Evolutionary conservation across 2,329 filamentous ascomycete genomes (phyloP).

Genomic region (Cladophialophora bantiana): DNA sequence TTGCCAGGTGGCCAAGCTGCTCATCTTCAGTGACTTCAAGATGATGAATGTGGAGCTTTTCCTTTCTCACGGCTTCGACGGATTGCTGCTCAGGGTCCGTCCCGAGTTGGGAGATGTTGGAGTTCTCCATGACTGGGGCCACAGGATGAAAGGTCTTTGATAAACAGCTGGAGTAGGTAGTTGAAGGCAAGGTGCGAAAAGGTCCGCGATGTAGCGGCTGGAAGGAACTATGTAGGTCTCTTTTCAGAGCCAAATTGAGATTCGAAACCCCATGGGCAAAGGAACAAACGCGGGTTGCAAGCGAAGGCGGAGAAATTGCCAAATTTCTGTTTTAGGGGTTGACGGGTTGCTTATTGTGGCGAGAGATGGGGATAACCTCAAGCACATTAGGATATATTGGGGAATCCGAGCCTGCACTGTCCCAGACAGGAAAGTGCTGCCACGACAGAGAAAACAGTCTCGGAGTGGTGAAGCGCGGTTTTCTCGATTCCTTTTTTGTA

Average conservation of each 20-base stretch:
- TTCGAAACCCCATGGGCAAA: neutral
- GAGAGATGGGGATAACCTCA: neutral
- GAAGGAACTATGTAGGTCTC: neutral
- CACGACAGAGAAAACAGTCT: neutral
- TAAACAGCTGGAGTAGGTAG: neutral
- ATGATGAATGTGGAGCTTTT: conserved; percentile 3
- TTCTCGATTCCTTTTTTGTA: neutral
- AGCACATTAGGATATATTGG: neutral
- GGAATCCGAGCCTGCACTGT: neutral
- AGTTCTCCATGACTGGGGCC: neutral
- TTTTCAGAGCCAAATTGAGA: neutral
- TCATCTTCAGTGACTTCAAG: conserved; percentile 5
- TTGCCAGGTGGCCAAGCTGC: conserved; percentile 10
- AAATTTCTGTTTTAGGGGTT: neutral
- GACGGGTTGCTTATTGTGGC: neutral
- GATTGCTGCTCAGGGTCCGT: neutral
- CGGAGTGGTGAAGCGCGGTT: neutral
- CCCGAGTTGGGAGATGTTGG: conserved; percentile 6
- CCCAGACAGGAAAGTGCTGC: neutral
- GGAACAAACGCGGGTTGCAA: neutral
- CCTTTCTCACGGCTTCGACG: neutral
- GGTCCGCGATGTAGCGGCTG: neutral
- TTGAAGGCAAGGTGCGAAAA: neutral
- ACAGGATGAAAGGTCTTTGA: neutral
- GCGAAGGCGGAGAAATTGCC: conserved; percentile 7